phyloP scores from a whole-genome alignment of 148 eudicot genomes.

The Suaeda aralocaspica region DNA sequence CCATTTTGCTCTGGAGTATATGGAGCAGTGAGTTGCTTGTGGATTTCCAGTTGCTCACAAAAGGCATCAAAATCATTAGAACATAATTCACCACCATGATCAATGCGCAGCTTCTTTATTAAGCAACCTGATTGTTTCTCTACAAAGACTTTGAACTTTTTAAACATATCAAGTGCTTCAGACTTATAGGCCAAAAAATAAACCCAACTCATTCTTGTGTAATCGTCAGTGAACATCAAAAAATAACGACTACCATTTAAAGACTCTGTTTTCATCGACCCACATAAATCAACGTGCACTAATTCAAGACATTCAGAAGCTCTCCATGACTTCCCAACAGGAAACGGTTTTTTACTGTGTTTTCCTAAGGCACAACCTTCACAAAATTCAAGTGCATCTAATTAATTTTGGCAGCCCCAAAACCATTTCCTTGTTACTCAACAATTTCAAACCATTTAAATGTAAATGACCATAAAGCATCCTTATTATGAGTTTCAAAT shows the following conservation, averaged over 20 bases:
- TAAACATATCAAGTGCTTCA: slow-evolving; percentile 1
- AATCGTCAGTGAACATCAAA: too few relatives aligned
- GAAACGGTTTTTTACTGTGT: neutral
- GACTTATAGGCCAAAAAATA: neutral
- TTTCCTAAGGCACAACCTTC: neutral
- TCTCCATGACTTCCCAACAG: too few relatives aligned
- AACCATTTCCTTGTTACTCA: neutral
- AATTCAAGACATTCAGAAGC: too few relatives aligned
- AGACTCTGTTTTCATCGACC: too few relatives aligned
- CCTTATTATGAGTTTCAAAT: too few relatives aligned
- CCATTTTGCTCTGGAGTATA: neutral
- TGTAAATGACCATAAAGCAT: slow-evolving; percentile 27
- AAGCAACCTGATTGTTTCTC: neutral
- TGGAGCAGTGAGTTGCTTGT: slow-evolving; percentile 2
- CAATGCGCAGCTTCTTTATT: neutral
- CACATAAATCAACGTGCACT: too few relatives aligned
- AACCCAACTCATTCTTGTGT: too few relatives aligned
- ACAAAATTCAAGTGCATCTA: neutral
- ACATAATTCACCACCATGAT: slow-evolving; percentile 2
- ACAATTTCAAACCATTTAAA: slow-evolving; percentile 10
- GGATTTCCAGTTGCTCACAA: neutral
- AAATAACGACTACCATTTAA: too few relatives aligned
- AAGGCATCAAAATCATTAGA: slow-evolving; percentile 6
- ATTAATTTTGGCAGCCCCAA: too few relatives aligned
- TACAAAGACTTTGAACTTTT: neutral